These are phyloP conservation scores for Tylopilus cervinicoccineus DNA, from an alignment of 768 basidiomycete genomes.

Conservation along the genomic window DNA sequence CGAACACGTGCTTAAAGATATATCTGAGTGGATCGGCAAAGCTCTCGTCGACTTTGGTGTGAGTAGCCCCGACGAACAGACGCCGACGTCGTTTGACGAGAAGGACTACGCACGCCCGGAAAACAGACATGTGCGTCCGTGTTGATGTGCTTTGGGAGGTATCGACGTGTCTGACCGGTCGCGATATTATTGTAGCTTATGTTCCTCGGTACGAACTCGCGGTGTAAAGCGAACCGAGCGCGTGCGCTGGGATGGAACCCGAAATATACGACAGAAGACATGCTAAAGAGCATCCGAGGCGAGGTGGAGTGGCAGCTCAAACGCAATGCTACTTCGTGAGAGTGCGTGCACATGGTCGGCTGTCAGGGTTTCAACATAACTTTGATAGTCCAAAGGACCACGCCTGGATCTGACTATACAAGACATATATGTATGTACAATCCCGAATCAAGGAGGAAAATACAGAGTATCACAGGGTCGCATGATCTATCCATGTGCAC, in stretches of 20 bases:
- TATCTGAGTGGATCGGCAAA: constrained; percentile 39
- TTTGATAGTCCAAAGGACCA: too few species aligned
- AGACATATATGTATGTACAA: too few species aligned
- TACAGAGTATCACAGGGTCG: too few species aligned
- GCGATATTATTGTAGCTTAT: too few species aligned
- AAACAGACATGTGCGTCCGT: background rate
- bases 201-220: constrained; percentile 22
- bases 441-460: too few species aligned
- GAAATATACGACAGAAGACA: constrained; percentile 27
- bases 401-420: too few species aligned
- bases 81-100: background rate
- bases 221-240: constrained; percentile 12
- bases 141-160: too few species aligned
- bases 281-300: constrained; percentile 12
- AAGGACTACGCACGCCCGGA: background rate
- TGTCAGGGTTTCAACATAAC: too few species aligned
- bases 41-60: background rate
- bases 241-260: constrained; percentile 20
- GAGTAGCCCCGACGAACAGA: background rate
- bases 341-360: too few species aligned
- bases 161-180: too few species aligned
- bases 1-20: constrained; percentile 40
- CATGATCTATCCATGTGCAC: too few species aligned
- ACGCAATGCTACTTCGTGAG: too few species aligned
- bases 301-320: constrained; percentile 11